Evolutionary conservation across 768 basidiomycete genomes (phyloP), one percentile per base, ranked within the genome.

Genomic region (Phanerochaete carnosa): DNA sequence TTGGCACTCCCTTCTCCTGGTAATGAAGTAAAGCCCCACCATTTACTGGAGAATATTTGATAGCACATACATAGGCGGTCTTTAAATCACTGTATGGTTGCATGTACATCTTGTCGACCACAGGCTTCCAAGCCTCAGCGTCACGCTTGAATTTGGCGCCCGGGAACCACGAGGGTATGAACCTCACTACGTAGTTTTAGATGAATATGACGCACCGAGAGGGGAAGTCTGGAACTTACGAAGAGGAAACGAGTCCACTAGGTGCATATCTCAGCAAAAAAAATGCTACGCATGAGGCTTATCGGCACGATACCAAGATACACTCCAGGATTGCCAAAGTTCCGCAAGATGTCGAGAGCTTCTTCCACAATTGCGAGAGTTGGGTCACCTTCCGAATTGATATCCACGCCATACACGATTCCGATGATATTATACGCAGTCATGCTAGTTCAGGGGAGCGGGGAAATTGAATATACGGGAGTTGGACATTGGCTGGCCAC

Each of bases 161-260:
- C 50, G 68, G 68, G 30, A 67, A 51, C 68, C 68, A 67, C 23
- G 47, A 33, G 8, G 66, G 68, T 22, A 69, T 15, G 43, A 65
- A 58, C 33, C 66, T 64, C 51, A 68, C 67, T 68, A 45, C 3
- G 28, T n/a, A 33, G 22, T 6, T 33, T 32, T 16, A 19, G 12
- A 16, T 23, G 23, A 6, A 16, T n/a, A n/a, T n/a, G n/a, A n/a
- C n/a, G 23, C 46, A 45, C 8, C 19, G 35, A 9, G 47, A 12
- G 12, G 23, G 5, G 5, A 15, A 1, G 25, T 26, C 11, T 1
- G 7, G 12, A 29, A 28, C 49, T 50, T 26, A 50, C 61, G 37
- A n/a, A 62, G 52, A 19, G 61, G 45, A 2, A 62, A 45, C 13
- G 45, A 55, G 52, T 65, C 59, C 9, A 65, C 62, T 53, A 25